phyloP scores from a whole-genome alignment of 176 grass and related monocot species.

The Triticum aestivum region IWGSC_CS_RefSeq_v2.1 NC_057796.1:229113493-229113992 shows the following conservation, averaged over 20 bases:
- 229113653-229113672: no score
- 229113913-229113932: neutral
- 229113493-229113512: constrained; percentile 33
- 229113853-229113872: neutral
- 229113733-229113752: constrained; percentile 15
- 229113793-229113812: no score
- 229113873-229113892: neutral
- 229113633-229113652: neutral
- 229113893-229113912: neutral
- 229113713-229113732: constrained; percentile 15
- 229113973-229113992: neutral
- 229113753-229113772: neutral
- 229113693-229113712: constrained; percentile 35
- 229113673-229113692: neutral
- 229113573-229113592: neutral
- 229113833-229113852: neutral
- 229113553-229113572: constrained; percentile 8
- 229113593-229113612: neutral
- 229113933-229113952: neutral
- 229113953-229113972: neutral
- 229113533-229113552: neutral
- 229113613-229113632: neutral
- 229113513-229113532: neutral
- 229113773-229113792: neutral
- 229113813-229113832: neutral